phyloP scores from a whole-genome alignment of 495 filamentous ascomycete genomes.

The Neurospora sp. region DNA sequence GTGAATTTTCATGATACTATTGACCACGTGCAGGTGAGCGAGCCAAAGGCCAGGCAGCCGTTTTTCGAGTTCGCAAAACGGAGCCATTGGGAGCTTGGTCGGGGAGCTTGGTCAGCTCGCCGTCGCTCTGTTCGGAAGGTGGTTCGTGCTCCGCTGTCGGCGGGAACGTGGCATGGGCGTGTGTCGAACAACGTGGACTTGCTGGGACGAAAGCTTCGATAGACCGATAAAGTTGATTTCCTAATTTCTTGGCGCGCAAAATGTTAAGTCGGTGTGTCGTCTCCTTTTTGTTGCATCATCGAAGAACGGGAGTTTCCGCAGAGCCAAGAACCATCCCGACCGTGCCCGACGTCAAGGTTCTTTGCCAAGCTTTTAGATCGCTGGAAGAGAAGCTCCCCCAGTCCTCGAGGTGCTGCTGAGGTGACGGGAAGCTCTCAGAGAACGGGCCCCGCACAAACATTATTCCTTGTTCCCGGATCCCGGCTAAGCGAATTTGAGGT shows the following conservation, averaged over 20 bases:
- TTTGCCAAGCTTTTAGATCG: background rate
- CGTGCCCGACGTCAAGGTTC: background rate
- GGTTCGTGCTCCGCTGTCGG: background rate
- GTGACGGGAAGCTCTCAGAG: background rate
- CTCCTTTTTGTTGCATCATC: background rate
- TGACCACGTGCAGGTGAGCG: background rate
- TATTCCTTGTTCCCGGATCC: slow-evolving; percentile 24
- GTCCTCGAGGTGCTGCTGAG: background rate
- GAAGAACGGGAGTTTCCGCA: background rate
- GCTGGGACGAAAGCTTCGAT: background rate
- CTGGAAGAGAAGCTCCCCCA: background rate
- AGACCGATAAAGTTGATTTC: background rate
- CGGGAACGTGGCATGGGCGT: background rate
- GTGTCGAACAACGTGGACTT: background rate
- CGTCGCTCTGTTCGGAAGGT: background rate
- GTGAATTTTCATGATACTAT: background rate
- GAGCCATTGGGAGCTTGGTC: background rate
- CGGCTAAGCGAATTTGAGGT: slow-evolving; percentile 30
- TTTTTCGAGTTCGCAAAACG: background rate
- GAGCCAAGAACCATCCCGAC: background rate
- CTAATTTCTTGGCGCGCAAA: background rate
- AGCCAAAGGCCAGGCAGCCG: background rate
- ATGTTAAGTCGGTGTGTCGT: background rate
- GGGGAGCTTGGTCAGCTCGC: background rate
- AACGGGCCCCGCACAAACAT: slow-evolving; percentile 17